Evolutionary conservation across 805 yeast genomes (phyloP), one percentile per base, ranked within the genome.

Genomic region (Cyberlindnera veronae): DNA sequence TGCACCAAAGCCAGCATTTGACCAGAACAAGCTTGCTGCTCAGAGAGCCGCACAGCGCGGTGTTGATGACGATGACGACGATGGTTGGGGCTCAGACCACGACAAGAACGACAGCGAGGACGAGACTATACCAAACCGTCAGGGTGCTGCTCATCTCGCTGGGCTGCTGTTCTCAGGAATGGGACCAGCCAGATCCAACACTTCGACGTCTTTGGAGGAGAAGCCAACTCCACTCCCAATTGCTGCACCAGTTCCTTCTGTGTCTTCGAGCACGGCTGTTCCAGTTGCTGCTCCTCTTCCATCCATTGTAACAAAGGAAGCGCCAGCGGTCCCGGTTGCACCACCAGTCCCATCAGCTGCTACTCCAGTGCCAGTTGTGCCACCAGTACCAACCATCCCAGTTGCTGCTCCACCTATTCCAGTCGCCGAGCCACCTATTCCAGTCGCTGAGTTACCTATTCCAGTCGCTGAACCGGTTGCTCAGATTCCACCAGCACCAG

Each of bases 1-100:
- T 6, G 28, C 47, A 2, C 3, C 35, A 7, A 26, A 46, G 13
- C 54, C 66, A 3, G 47, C 61, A 0, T 63, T 79, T 48, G 86
- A 81, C 54, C 64, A 75, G 1, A 69, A 69, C 45, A 76, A 77
- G 44, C 76, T 84, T 21, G 82, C 79, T 41, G 82, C 81, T 3
- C 90, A 84, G 60, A 70, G 93, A 61, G 77, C 74, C 20, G 76
- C 85, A 7, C 91, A 84, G 58, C 70, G 90, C 60, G 72, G 72
- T 14, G 41, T 61, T 24, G 66, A 55, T 33, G 54, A 56, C 21
- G 61, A 56, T 36, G 42, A 42, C n/a, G 61, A 59, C 36, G 65
- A 63, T 39, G 67, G 59, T 42, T 62, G 61, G 44, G 34, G 41
- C n/a, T 58, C 65, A 60, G 54, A 48, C 21, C 57, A 61, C 20